These are phyloP conservation scores for Artomyces pyxidatus DNA, from an alignment of 768 basidiomycete species.

Conservation along the genomic window DNA sequence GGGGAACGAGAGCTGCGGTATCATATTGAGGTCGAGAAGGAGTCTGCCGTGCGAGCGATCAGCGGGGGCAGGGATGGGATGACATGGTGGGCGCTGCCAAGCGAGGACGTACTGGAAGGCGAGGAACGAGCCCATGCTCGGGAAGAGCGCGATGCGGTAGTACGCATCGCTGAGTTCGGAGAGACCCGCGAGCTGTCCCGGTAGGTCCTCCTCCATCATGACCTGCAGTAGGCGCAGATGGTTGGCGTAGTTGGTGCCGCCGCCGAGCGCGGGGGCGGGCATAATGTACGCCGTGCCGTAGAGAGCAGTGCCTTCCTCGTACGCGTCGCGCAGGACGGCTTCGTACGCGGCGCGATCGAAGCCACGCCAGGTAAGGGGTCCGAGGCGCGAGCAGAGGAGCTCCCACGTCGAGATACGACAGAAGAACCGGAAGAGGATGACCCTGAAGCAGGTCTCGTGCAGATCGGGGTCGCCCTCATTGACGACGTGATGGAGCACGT, in stretches of 20 bases:
- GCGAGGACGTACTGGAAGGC: slow-evolving; percentile 48
- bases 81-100: not conserved
- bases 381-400: slow-evolving; percentile 40
- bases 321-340: slow-evolving; percentile 38
- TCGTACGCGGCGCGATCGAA: slow-evolving; percentile 49
- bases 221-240: slow-evolving; percentile 46
- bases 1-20: slow-evolving; percentile 44
- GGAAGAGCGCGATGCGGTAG: slow-evolving; percentile 46
- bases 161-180: slow-evolving; percentile 56
- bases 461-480: slow-evolving; percentile 54
- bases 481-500: slow-evolving; percentile 59
- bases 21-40: slow-evolving; percentile 30
- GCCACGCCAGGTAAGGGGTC: slow-evolving; percentile 51
- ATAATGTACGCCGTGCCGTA: slow-evolving; percentile 70
- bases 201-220: slow-evolving; percentile 47
- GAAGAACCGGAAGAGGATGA: slow-evolving; percentile 64
- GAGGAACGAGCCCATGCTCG: slow-evolving; percentile 68
- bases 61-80: not conserved
- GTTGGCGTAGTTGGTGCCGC: slow-evolving; percentile 37
- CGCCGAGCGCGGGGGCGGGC: slow-evolving; percentile 52
- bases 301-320: slow-evolving; percentile 33
- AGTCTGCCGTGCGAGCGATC: slow-evolving; percentile 18
- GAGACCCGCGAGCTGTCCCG: slow-evolving; percentile 38
- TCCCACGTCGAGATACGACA: slow-evolving; percentile 70
- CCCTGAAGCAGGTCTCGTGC: slow-evolving; percentile 61